phyloP scores from a whole-genome alignment of 73 alveolate genomes.

The Paramecium octaurelia region DNA sequence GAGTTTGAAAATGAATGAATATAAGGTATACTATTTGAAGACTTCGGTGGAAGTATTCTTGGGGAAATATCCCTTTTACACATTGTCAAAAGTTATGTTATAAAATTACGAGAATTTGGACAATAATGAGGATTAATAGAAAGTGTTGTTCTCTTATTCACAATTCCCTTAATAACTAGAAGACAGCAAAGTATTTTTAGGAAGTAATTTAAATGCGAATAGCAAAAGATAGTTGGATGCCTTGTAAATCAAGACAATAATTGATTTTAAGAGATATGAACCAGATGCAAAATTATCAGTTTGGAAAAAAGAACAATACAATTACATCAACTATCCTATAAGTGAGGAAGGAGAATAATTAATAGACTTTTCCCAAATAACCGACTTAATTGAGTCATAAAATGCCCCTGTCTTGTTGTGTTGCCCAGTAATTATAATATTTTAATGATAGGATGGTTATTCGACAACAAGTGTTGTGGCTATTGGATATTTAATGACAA shows the following conservation, averaged over 20 bases:
- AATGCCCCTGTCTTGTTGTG: not conserved
- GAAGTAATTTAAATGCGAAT: conserved; percentile 12
- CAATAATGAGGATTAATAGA: not conserved
- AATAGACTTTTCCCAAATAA: not conserved
- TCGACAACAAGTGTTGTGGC: not conserved
- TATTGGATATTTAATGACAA: conserved; percentile 3
- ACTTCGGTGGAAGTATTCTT: not conserved
- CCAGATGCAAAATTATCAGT: not conserved
- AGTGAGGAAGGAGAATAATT: not conserved
- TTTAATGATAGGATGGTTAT: conserved; percentile 11
- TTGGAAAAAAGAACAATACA: not conserved
- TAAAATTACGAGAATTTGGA: not conserved
- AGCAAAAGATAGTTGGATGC: not conserved
- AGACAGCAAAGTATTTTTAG: not conserved
- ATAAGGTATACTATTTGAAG: not conserved
- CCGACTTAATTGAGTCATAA: not conserved
- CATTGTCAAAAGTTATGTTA: not conserved
- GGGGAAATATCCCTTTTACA: not conserved
- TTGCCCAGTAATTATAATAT: not conserved
- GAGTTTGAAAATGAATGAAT: not conserved
- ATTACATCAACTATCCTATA: not conserved
- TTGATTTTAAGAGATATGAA: not conserved
- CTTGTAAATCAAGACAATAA: not conserved
- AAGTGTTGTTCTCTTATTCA: not conserved
- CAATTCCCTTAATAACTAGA: not conserved